Evolutionary conservation across 2,329 filamentous ascomycete genomes (phyloP), one percentile per base, ranked within the genome.

Genomic region (Fusarium verticillioides): DNA sequence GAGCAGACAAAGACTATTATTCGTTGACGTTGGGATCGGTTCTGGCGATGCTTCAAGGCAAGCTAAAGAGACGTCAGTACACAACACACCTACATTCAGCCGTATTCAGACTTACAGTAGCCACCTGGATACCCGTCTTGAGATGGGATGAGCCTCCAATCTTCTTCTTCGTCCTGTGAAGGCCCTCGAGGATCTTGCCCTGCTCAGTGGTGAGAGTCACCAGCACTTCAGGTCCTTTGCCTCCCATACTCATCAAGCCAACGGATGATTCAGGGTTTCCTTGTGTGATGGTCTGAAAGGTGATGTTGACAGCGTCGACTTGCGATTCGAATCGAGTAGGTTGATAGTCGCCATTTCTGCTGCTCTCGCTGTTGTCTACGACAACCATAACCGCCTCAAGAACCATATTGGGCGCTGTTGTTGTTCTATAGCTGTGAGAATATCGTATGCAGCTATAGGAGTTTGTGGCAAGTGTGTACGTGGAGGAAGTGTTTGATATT

Each of bases 331-430:
- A 99, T 84, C 96, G 91, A 76, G 95, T 97, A 66, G 96, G 96
- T 81, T 94, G 93, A 83, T 88, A 89, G 83, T 99, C 96, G 81
- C 97, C 96, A 85, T 99, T 99, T 82, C 96, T 92, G 87, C 94
- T 97, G 86, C 93, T 95, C 87, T 99, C 96, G 87, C 95, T 98
- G 89, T 98, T 99, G 89, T 99, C 96, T 80, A 98, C 94, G 89
- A 98, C 92, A 84, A 99, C 94, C 95, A 99, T 98, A 73, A 97
- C 97, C 86, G 96, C 97, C 91, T 99, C 96, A 85, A 99, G 92
- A 85, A 92, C 94, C 96, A 99, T 99, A 81, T 88, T 95, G 91
- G 83, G 85, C 83, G 83, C 79, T 74, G 71, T 68, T 75, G 59
- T 61, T 54, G 28, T 66, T 61, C 58, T 66, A 36, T 59, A 49